These are phyloP conservation scores for Tulasnella sp. DNA, from an alignment of 768 basidiomycete genomes.

Conservation along the genomic window DNA sequence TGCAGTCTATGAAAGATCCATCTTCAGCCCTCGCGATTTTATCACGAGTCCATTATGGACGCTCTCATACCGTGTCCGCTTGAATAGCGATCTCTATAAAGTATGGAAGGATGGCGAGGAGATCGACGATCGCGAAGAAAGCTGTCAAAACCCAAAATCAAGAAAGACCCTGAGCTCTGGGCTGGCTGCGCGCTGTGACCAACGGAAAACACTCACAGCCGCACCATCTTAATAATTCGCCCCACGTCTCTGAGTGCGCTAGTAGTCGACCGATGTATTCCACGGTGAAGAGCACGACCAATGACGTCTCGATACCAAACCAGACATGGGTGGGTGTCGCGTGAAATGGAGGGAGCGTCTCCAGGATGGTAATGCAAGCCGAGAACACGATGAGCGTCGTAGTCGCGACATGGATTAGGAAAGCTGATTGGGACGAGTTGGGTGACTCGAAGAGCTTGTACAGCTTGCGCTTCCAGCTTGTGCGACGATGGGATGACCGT, in stretches of 20 bases:
- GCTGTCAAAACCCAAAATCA: conserved; percentile 39
- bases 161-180: not conserved
- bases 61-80: conserved; percentile 76
- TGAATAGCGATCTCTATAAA: conserved; percentile 76
- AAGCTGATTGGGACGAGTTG: conserved; percentile 63
- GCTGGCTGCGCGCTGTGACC: too few species aligned
- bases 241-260: conserved; percentile 66
- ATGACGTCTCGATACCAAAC: conserved; percentile 79
- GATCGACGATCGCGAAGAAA: conserved; percentile 78
- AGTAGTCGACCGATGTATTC: conserved; percentile 66
- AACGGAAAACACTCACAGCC: conserved; percentile 47
- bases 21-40: too few species aligned
- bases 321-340: conserved; percentile 57
- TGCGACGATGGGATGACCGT: not conserved
- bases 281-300: conserved; percentile 78
- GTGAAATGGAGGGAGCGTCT: conserved; percentile 71
- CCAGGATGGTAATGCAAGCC: conserved; percentile 64
- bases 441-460: conserved; percentile 72
- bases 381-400: conserved; percentile 65
- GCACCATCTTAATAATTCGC: conserved; percentile 50
- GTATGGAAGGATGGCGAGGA: conserved; percentile 78
- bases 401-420: conserved; percentile 59
- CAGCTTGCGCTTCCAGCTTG: conserved; percentile 51
- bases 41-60: not conserved
- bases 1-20: conserved; percentile 46